phyloP scores from a whole-genome alignment of 495 filamentous ascomycete species.

The Penicillium paxilli region DNA sequence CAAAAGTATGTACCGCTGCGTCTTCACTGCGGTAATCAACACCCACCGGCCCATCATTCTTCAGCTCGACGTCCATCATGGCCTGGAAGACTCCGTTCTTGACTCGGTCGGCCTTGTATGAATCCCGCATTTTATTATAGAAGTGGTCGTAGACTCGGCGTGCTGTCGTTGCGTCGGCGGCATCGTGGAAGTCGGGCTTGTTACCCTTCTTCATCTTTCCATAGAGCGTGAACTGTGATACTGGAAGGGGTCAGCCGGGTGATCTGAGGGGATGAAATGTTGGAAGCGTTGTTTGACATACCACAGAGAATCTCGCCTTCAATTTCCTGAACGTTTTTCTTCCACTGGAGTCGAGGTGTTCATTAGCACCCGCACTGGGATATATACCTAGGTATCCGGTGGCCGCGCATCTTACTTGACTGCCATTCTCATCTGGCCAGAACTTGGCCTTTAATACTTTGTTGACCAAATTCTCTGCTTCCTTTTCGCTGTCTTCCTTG shows the following conservation, averaged over 20 bases:
- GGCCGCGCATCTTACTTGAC: slow-evolving; percentile 24
- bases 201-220: slow-evolving; percentile 90
- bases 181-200: slow-evolving; percentile 94
- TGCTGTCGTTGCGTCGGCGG: slow-evolving; percentile 73
- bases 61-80: slow-evolving; percentile 95
- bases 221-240: slow-evolving; percentile 97
- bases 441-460: slow-evolving; percentile 88
- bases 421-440: slow-evolving; percentile 68
- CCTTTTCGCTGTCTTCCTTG: slow-evolving; percentile 86
- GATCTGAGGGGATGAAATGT: not conserved
- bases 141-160: slow-evolving; percentile 81
- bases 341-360: slow-evolving; percentile 71
- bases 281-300: slow-evolving; percentile 37
- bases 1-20: slow-evolving; percentile 57
- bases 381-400: not conserved
- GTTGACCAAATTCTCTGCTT: slow-evolving; percentile 76
- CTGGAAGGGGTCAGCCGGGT: slow-evolving; percentile 38
- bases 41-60: slow-evolving; percentile 95
- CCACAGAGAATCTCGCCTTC: slow-evolving; percentile 88
- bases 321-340: slow-evolving; percentile 81
- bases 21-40: slow-evolving; percentile 64
- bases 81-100: slow-evolving; percentile 96
- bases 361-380: slow-evolving; percentile 18
- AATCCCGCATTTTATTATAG: slow-evolving; percentile 68
- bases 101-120: slow-evolving; percentile 74